These are phyloP conservation scores for Yarrowia phangngaensis DNA, from an alignment of 805 yeast species.

Conservation along the genomic window DNA sequence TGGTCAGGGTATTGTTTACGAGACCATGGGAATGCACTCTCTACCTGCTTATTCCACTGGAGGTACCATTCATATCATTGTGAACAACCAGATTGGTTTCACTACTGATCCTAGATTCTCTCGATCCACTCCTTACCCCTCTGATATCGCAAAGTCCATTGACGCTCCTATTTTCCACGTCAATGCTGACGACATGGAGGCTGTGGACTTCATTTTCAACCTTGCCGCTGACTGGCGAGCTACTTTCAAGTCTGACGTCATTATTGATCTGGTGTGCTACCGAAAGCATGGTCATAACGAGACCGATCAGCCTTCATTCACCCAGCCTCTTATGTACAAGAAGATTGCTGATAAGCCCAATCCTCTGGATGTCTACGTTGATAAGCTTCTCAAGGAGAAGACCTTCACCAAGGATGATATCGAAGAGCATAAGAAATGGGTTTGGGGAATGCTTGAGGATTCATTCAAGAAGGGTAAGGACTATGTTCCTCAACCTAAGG, in stretches of 20 bases:
- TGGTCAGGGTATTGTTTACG: conserved; percentile 98
- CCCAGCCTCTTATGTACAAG: conserved; percentile 97
- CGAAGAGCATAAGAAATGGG: conserved; percentile 96
- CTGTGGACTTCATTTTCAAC: conserved; percentile 83
- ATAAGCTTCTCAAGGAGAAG: conserved; percentile 76
- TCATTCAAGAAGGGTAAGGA: conserved; percentile 85
- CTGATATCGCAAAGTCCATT: conserved; percentile 93
- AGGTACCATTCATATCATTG: conserved; percentile 94
- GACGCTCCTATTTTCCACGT: conserved; percentile 99
- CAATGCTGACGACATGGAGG: conserved; percentile 96
- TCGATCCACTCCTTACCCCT: conserved; percentile 96
- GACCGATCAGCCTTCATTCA: conserved; percentile 98
- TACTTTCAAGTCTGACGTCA: conserved; percentile 92
- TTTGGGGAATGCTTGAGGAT: conserved; percentile 90
- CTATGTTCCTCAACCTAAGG: conserved; percentile 84
- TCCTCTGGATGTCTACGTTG: conserved; percentile 80
- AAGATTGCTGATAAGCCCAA: conserved; percentile 84
- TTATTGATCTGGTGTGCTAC: conserved; percentile 96
- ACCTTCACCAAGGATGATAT: conserved; percentile 86
- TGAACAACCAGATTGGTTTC: conserved; percentile 98
- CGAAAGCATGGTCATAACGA: conserved; percentile 99
- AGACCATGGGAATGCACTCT: conserved; percentile 90
- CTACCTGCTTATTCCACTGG: conserved; percentile 96
- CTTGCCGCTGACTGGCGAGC: conserved; percentile 99
- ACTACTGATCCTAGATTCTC: conserved; percentile 98